Evolutionary conservation across 768 basidiomycete genomes (phyloP).

Genomic region (Strobilomyces confusus): DNA sequence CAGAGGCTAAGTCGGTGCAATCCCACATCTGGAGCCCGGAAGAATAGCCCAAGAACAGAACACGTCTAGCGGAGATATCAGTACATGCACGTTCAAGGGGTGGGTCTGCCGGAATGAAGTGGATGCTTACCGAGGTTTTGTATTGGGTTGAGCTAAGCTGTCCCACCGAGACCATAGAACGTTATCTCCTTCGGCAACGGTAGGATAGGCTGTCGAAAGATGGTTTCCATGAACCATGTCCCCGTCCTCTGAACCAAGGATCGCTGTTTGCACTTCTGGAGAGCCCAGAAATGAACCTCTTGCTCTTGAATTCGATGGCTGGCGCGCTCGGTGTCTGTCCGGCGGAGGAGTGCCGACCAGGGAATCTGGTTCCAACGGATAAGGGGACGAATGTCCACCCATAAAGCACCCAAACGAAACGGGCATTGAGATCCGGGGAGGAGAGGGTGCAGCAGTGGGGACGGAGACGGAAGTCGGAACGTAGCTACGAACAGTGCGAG

Average conservation of each 20-base stretch:
- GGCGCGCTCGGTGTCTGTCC: constrained; percentile 9
- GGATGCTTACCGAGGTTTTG: constrained; percentile 18
- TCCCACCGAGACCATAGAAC: constrained; percentile 35
- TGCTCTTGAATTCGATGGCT: constrained; percentile 3
- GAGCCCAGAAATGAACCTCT: constrained; percentile 34
- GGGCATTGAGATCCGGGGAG: constrained; percentile 47
- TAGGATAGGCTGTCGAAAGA: constrained; percentile 27
- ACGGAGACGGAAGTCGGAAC: constrained; percentile 48
- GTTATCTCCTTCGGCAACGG: constrained; percentile 28
- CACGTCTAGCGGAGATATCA: constrained; percentile 30
- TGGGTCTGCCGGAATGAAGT: neutral
- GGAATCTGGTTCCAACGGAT: constrained; percentile 20
- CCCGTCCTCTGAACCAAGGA: constrained; percentile 24
- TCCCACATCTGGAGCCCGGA: constrained; percentile 62
- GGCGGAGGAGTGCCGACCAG: constrained; percentile 6
- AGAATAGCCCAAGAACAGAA: constrained; percentile 53
- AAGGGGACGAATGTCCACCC: constrained; percentile 22
- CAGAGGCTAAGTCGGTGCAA: constrained; percentile 46
- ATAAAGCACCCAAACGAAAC: constrained; percentile 46
- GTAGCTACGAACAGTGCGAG: constrained; percentile 51
- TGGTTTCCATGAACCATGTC: constrained; percentile 15
- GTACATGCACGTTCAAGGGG: constrained; percentile 1
- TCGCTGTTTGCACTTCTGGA: constrained; percentile 11
- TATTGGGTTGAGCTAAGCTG: constrained; percentile 15
- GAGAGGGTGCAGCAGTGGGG: constrained; percentile 44